Base-by-base conservation (phyloP, 148 eudicot species). In the Cornus florida region DNA sequence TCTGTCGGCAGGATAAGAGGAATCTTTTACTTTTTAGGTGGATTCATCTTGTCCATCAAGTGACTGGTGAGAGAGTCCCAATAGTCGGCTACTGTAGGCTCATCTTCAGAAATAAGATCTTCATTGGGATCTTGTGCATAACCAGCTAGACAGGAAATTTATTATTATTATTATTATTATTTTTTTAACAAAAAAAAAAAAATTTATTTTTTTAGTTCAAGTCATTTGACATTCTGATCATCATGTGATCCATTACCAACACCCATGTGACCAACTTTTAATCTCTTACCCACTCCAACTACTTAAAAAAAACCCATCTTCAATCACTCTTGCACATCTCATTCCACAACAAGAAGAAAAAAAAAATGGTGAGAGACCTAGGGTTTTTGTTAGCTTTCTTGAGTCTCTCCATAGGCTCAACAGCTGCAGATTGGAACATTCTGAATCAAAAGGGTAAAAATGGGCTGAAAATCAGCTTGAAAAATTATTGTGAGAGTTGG, bases 401-500 rank as follows among this genome's bases (percentile, higher is more conserved):
- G 75, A 28, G 57, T 20, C 23, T 69, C 59, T 50, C 39, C 50
- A 43, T 24, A 6, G 80, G 28, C 13, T 12, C 28, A n/a, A 23
- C 68, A 28, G 79, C 73, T 77, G 86, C 80, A 73, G 82, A 86
- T 71, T 86, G 88, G 86, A 86, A 86, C 83, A 86, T 86, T 67
- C 23, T 86, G 77, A 80, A 71, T 53, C 88, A 74, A 10, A 79
- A 64, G 22, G 69, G 64, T 14, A 80, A 70, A 23, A 39, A 57
- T 77, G 82, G 74, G 3, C 46, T 86, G 10, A 14, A 77, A 11
- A 83, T 87, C n/a, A 71, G 71, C 68, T 66, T 88, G 69, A 84
- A 82, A 66, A 88, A 82, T 71, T 86, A 84, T 73, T 84, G 89
- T 33, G 89, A 88, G 84, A 81, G 83, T 64, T 88, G 89, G 91